Base-by-base conservation (phyloP, 2,329 filamentous ascomycete species). In the Mycocentrospora acerina region DNA sequence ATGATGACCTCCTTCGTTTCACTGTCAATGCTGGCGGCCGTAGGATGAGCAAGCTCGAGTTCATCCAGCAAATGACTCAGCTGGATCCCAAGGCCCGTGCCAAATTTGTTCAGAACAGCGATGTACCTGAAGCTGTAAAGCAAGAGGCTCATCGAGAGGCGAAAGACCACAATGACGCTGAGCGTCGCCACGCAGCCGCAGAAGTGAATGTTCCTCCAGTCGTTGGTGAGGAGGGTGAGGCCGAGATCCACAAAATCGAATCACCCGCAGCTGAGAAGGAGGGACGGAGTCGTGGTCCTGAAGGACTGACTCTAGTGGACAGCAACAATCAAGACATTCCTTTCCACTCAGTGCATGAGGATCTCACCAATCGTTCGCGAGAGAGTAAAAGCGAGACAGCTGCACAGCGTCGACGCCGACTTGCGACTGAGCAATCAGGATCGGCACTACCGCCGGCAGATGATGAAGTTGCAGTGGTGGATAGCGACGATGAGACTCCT, bases 21-120 rank as follows among this genome's bases (percentile, higher is more conserved):
- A 90, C 83, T 1, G 86, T 91, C 47, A 81, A 78, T 29, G 81
- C 83, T 24, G 79, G 82, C n/a, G 85, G 85, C 5, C 75, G 77
- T 45, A 80, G 87, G 32, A 85, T 93, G 80, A 90, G 79, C 46
- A 90, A 90, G 68, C 81, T 84, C 4, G 86, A 90, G 57, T 91
- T 93, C 60, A 81, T 93, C 44, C 73, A 77, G 31, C 82, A 88
- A 59, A 83, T 93, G 58, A 80, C 82, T 48, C 79, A 82, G 48
- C 74, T 91, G 43, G 86, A 91, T 60, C 78, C 80, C 16, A 80
- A 80, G 56, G 80, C 82, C 11, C 76, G 79, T 25, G 75, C 73
- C 11, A 72, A 70, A 32, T 65, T 71, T 18, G 67, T 77, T 6
- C 72, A 77, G 41, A 59, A 71, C 37, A 72, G 67, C 51, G 64